Conservation (phyloP, 2,329 filamentous ascomycete species). For the Stachybotrys chartarum region DNA sequence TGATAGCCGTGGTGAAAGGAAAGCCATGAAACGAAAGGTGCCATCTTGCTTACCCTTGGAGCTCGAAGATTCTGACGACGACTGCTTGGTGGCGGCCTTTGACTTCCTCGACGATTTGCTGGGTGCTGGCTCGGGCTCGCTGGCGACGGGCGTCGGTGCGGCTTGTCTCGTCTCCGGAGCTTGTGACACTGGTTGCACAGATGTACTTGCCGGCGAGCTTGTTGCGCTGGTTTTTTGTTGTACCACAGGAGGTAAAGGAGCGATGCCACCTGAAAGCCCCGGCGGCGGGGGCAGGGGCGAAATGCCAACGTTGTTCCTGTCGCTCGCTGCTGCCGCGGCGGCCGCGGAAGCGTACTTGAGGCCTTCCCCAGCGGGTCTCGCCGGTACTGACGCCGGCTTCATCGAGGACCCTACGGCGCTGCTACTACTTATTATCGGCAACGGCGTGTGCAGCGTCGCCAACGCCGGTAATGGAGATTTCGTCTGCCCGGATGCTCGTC, state of each 20-base stretch:
- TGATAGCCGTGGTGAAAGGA: no score
- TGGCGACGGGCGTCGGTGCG: slow-evolving; percentile 13
- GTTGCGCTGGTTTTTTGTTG: slow-evolving; percentile 48
- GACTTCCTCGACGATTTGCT: slow-evolving; percentile 28
- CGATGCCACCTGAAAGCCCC: slow-evolving; percentile 41
- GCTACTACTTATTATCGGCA: slow-evolving; percentile 55
- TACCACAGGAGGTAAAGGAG: slow-evolving; percentile 40
- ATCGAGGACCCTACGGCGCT: slow-evolving; percentile 54
- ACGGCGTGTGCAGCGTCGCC: slow-evolving; percentile 76
- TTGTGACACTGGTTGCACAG: slow-evolving; percentile 38
- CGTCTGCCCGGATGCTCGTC: slow-evolving; percentile 80
- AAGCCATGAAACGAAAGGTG: background rate
- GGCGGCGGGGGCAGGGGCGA: slow-evolving; percentile 88
- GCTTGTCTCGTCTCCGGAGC: slow-evolving; percentile 26
- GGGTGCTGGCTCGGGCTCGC: slow-evolving; percentile 18
- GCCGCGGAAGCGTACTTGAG: slow-evolving; percentile 96
- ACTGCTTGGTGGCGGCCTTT: slow-evolving; percentile 37
- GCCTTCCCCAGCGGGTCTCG: slow-evolving; percentile 78
- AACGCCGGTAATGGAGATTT: slow-evolving; percentile 92
- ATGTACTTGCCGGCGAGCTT: slow-evolving; percentile 43
- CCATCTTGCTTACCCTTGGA: background rate
- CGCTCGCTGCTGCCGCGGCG: slow-evolving; percentile 83
- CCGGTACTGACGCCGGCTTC: slow-evolving; percentile 87
- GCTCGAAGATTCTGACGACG: slow-evolving; percentile 28
- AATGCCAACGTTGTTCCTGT: slow-evolving; percentile 84